Percentiles rank a stretch among this genome's conserved stretches.
These are phyloP conservation scores for Leishmania martiniquensis DNA, from an alignment of 208 protist species.

Conservation along the genomic window DNA sequence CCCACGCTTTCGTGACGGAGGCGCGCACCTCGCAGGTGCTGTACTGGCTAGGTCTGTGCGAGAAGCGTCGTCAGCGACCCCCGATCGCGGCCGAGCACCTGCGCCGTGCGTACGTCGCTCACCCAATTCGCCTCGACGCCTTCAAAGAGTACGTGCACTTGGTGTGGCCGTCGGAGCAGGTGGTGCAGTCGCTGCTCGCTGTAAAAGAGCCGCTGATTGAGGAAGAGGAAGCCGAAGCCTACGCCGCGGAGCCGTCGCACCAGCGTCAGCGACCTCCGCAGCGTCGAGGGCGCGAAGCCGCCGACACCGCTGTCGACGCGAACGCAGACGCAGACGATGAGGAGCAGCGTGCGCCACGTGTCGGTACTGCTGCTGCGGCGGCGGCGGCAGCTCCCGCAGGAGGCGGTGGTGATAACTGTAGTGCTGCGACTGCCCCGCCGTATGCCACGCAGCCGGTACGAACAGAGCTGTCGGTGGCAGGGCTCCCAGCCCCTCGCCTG, in stretches of 20 bases:
- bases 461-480: neutral
- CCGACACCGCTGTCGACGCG: neutral
- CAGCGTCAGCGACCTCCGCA: slow-evolving; percentile 9
- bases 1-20: slow-evolving; percentile 32
- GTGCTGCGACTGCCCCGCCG: neutral
- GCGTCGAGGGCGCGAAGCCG: slow-evolving; percentile 18
- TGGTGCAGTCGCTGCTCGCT: slow-evolving; percentile 19
- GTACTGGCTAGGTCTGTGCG: slow-evolving; percentile 74
- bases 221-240: slow-evolving; percentile 18
- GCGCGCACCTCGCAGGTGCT: slow-evolving; percentile 37
- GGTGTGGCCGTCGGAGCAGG: slow-evolving; percentile 17
- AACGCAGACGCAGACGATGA: slow-evolving; percentile 1
- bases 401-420: neutral
- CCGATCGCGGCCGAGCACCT: slow-evolving; percentile 28
- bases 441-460: neutral
- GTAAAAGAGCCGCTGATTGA: slow-evolving; percentile 21
- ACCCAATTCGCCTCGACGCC: slow-evolving; percentile 60
- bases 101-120: slow-evolving; percentile 16
- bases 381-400: neutral
- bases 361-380: neutral
- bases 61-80: slow-evolving; percentile 37
- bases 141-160: slow-evolving; percentile 55
- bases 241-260: slow-evolving; percentile 3
- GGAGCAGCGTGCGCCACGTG: neutral
- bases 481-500: slow-evolving; percentile 8